Percentiles rank a stretch among this genome's conserved stretches.
These are phyloP conservation scores for Quercus bicolor DNA, from an alignment of 306 rosid species.

Conservation along the genomic window DNA sequence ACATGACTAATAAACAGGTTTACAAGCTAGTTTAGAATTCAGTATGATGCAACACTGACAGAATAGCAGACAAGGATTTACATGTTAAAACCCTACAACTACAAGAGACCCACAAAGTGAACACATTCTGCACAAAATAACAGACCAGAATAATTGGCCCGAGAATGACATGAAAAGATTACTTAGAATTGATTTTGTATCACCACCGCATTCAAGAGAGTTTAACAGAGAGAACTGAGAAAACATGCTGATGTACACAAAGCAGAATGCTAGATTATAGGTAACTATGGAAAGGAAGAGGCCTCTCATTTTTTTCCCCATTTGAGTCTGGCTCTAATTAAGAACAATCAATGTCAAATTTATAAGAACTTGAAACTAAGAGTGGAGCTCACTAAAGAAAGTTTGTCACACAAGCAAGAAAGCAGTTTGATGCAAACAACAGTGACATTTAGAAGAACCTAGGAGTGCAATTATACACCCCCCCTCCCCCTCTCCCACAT, in stretches of 20 bases:
- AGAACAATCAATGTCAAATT: background rate
- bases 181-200: no score
- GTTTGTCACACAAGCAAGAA: background rate
- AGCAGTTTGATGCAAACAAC: background rate
- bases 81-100: background rate
- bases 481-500: no score
- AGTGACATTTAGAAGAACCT: no score
- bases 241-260: background rate
- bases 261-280: background rate
- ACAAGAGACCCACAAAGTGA: background rate
- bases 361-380: background rate
- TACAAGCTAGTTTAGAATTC: no score
- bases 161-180: no score
- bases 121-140: background rate
- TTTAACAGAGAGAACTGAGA: no score
- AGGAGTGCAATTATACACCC: background rate
- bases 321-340: background rate
- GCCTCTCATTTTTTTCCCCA: no score
- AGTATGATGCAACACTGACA: no score
- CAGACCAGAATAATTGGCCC: no score
- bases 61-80: background rate
- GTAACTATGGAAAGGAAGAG: background rate
- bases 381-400: background rate
- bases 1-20: no score
- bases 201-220: no score